Evolutionary conservation across 2,329 filamentous ascomycete species (phyloP), one percentile per base, ranked within the genome.

Genomic region (Phialophora tarda): DNA sequence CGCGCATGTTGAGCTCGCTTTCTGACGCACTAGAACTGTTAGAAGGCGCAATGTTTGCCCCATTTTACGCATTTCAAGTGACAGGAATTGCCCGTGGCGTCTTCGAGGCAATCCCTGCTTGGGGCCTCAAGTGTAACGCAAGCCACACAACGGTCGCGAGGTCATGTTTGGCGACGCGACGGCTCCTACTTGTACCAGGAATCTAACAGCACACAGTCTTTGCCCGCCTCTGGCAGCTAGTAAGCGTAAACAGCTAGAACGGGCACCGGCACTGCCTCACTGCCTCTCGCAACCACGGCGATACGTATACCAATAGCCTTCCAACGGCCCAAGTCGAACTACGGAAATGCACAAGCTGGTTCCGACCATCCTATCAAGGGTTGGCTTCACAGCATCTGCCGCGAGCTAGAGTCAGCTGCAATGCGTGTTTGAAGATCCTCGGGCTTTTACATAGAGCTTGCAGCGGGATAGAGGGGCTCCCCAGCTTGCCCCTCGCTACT

Each of bases 181-280:
- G 14, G 17, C 38, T 7, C 17, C 57, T 51, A 14, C 8, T 4
- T 8, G 14, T n/a, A 11, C 21, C 11, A 11, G 11, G 7, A 51
- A 28, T 28, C 21, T 11, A 23, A 51, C 23, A 51, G 48, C 14
- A 26, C 23, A 23, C 23, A 23, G 3, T 51, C 48, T 51, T 51
- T 51, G 48, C 12, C 10, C 10, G 21, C 23, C 48, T 59, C 24
- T 30, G 21, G 32, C 34, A 34, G 24, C 26, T 28, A 59, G 57
- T 59, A 38, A 17, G 21, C 41, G 23, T 26, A 28, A 28, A 51
- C 21, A 24, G 48, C 48, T 17, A 51, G 48, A 14, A 28, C 48
- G 12, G 48, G 48, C 48, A 59, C 53, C 23, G 53, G 48, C 48
- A 59, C 53, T 56, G 53, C 26, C 26, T 59, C 57, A 59, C 41